Evolutionary conservation across 345 rosid species (phyloP).

Genomic region (Citrus reticulata): DNA sequence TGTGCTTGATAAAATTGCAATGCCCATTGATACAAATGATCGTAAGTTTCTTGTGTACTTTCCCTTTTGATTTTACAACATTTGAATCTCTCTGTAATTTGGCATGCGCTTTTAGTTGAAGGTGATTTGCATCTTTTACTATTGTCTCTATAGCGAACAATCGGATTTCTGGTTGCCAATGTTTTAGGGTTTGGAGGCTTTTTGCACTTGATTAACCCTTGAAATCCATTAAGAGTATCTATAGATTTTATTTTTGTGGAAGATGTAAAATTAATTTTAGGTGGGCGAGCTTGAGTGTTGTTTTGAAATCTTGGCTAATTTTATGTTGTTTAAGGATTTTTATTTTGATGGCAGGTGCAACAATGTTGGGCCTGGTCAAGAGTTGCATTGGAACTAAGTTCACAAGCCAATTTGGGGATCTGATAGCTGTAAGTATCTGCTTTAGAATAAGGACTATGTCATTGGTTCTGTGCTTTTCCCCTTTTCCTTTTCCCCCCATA

Average conservation of each 20-base stretch:
- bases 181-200: background rate
- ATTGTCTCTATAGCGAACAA: background rate
- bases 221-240: background rate
- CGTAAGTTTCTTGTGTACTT: conserved; percentile 45
- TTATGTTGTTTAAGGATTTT: background rate
- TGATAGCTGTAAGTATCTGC: conserved; percentile 76
- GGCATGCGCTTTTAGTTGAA: background rate
- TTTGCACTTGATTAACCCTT: background rate
- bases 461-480: background rate
- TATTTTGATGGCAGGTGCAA: conserved; percentile 42
- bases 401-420: conserved; percentile 92
- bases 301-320: background rate
- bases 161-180: background rate
- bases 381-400: conserved; percentile 96
- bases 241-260: background rate
- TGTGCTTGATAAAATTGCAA: conserved; percentile 90
- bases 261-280: background rate
- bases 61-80: background rate
- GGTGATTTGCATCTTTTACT: background rate
- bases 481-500: background rate
- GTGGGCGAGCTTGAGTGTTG: background rate
- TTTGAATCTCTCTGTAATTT: background rate
- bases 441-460: background rate
- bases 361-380: conserved; percentile 74
- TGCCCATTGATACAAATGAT: conserved; percentile 72